phyloP scores from a whole-genome alignment of 495 filamentous ascomycete species.

The Tetracladium setigerum region DNA sequence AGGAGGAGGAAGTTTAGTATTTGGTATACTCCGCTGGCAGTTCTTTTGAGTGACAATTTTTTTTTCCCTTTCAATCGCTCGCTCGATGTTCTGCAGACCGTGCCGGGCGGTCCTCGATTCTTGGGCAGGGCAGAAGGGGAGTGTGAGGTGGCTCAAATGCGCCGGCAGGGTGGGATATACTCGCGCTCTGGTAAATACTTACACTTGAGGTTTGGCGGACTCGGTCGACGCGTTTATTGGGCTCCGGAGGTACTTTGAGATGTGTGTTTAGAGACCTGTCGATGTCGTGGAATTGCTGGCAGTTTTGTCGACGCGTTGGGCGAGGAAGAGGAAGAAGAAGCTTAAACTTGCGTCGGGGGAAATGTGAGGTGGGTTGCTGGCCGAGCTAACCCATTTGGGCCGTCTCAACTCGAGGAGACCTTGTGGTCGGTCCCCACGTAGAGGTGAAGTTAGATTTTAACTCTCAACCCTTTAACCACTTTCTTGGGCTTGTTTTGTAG shows the following conservation, averaged over 20 bases:
- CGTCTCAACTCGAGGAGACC: constrained; percentile 2
- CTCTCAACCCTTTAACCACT: neutral
- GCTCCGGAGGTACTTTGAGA: constrained; percentile 1
- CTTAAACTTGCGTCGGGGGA: constrained; percentile 58
- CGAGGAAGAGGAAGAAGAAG: constrained; percentile 32
- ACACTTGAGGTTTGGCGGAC: constrained; percentile 15
- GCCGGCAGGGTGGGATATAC: constrained; percentile 4
- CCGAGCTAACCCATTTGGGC: neutral
- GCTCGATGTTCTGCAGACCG: neutral
- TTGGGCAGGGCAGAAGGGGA: neutral
- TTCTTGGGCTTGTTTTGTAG: constrained; percentile 21
- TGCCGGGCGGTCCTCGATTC: neutral
- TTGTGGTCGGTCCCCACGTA: neutral
- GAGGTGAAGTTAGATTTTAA: constrained; percentile 1
- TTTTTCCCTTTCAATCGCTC: neutral
- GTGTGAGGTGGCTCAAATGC: constrained; percentile 8
- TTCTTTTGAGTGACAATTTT: neutral
- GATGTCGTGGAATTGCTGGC: constrained; percentile 8
- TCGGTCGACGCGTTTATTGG: constrained; percentile 17
- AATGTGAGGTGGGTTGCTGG: constrained; percentile 40
- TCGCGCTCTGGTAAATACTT: neutral
- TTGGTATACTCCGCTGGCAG: constrained; percentile 6
- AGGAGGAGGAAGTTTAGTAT: constrained; percentile 12
- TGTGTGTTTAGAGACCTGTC: constrained; percentile 10
- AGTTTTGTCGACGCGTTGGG: constrained; percentile 2